Evolutionary conservation across 495 filamentous ascomycete genomes (phyloP).

Genomic region (Apiosordaria backusii): DNA sequence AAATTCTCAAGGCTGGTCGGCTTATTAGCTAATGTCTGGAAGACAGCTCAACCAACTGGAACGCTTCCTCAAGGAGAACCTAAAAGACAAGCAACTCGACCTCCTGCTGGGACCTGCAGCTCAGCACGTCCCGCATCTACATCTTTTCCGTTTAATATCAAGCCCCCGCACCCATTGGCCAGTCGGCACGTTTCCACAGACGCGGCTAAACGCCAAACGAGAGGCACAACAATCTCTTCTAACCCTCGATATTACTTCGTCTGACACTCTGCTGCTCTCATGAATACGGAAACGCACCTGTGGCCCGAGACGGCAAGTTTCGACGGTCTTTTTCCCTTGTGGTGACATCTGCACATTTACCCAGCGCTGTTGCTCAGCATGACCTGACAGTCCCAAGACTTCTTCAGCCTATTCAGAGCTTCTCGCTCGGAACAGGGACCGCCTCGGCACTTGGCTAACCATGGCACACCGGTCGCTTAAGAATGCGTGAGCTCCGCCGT

Average conservation of each 20-base stretch:
- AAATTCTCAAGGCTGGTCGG: too few species aligned
- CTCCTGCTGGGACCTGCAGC: neutral
- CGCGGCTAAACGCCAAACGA: neutral
- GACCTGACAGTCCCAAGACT: neutral
- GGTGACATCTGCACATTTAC: neutral
- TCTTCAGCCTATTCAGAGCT: neutral
- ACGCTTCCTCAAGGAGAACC: too few species aligned
- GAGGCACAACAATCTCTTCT: neutral
- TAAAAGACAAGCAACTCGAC: neutral
- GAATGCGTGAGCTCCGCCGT: neutral
- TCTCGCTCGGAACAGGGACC: neutral
- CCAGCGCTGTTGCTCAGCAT: neutral
- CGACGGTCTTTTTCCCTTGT: neutral
- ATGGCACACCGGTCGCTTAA: neutral
- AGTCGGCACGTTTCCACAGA: neutral
- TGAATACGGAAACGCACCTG: neutral
- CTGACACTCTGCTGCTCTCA: neutral
- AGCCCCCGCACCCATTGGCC: neutral
- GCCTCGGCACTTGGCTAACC: neutral
- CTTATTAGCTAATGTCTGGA: too few species aligned
- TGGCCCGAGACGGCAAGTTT: neutral
- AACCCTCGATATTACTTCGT: neutral
- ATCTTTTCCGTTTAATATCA: neutral
- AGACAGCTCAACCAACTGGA: too few species aligned
- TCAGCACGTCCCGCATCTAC: neutral